Evolutionary conservation across 2,329 filamentous ascomycete species (phyloP), one percentile per base, ranked within the genome.

Genomic region (Fusarium staphyleae): DNA sequence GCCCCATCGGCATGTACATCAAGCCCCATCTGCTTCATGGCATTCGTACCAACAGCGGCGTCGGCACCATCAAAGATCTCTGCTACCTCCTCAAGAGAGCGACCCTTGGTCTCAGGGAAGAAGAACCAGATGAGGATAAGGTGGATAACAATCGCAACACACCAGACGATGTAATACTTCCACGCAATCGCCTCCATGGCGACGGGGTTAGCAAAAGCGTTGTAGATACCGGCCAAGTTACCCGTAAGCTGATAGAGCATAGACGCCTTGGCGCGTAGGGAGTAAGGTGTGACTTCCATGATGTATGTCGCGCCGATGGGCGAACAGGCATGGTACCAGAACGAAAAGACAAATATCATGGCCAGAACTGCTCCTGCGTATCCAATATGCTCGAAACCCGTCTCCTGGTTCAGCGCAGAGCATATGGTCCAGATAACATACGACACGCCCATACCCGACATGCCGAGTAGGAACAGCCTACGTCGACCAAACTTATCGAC

Each of bases 351-450:
- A 14, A 68, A 68, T 1, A 68, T 68, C 63, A 68, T 67, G 15
- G 75, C 76, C 30, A 83, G 73, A 10, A 80, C 76, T 4, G 74
- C 78, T 14, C 75, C 73, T 1, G 77, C 78, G 13, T 75, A 74
- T 1, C 63, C 63, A 0, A 48, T 65, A 2, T 66, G 47, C 5
- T 66, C 48, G 4, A 66, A 66, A 0, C 67, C 56, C 39, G 54
- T 57, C 22, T 68, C 64, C 22, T 74, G 58, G 28, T 69, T 75
- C 6, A 69, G 62, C 0, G 77, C 74, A 1, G 74, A 73, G 32
- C 70, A 70, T 1, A 74, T 72, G 0, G 79, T 81, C 74, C 72
- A 74, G 15, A 74, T 65, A 22, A 74, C 62, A 22, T 72, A 75
- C 1, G 68, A 70, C 2, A 66, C 15, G 0, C 73, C 60, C 73